Conservation (phyloP, 2,329 filamentous ascomycete species). For the Huntiella abstrusa region DNA sequence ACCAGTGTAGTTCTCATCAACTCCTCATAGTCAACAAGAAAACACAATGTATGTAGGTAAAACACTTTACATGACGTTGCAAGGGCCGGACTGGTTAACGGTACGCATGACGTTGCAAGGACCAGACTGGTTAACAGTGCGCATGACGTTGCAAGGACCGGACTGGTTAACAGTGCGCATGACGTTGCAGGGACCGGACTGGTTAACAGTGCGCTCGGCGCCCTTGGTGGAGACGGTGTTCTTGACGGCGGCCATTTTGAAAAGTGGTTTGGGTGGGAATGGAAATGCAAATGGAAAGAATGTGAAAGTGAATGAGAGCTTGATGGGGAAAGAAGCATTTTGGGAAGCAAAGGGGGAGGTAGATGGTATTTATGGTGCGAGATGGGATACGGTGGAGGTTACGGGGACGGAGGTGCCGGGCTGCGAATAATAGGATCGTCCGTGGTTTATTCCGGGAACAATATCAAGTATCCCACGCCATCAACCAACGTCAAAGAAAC, state of each 20-base stretch:
- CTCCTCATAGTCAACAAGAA: not conserved
- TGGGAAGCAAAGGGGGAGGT: not conserved
- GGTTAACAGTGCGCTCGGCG: not conserved
- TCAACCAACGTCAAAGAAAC: too few relatives aligned
- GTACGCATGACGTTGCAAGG: not conserved
- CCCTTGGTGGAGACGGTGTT: slow-evolving; percentile 2
- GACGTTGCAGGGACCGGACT: not conserved
- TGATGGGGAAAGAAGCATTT: slow-evolving; percentile 1
- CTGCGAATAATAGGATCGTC: too few relatives aligned
- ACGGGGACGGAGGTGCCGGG: too few relatives aligned
- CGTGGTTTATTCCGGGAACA: too few relatives aligned
- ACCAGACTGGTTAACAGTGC: too few relatives aligned
- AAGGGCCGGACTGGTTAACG: not conserved
- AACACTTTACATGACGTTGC: slow-evolving; percentile 5
- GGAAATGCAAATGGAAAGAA: not conserved
- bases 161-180: too few relatives aligned
- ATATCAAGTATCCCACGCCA: too few relatives aligned
- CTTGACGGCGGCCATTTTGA: slow-evolving; percentile 10
- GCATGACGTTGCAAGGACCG: not conserved
- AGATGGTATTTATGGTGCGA: not conserved
- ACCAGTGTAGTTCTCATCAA: not conserved
- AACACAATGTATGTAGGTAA: not conserved
- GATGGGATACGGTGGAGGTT: too few relatives aligned
- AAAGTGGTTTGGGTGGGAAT: not conserved
- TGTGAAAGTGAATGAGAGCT: not conserved